Conservation (phyloP, 306 rosid species). For the Cucurbita ficifolia region DNA sequence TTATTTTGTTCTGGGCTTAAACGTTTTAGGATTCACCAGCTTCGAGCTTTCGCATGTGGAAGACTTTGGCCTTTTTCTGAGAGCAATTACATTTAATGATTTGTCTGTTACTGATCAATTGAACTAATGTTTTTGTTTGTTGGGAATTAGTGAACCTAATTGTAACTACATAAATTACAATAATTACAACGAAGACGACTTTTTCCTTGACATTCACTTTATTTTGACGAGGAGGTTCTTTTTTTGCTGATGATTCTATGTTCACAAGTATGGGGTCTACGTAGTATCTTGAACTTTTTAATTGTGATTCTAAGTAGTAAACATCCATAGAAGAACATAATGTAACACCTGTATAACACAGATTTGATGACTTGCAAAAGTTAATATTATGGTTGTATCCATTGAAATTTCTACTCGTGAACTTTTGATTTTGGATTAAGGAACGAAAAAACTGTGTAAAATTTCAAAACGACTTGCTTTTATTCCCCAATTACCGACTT, state of each 20-base stretch:
- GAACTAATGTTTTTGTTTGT: neutral
- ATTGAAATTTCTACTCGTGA: neutral
- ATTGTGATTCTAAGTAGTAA: neutral
- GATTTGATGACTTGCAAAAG: neutral
- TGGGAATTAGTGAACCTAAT: neutral
- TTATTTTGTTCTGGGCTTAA: neutral
- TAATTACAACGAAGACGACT: too few relatives aligned
- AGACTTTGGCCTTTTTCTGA: constrained; percentile 1
- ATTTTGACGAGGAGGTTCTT: too few relatives aligned
- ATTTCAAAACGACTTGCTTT: neutral
- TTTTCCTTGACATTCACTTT: too few relatives aligned
- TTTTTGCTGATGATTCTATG: too few relatives aligned
- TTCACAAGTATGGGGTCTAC: too few relatives aligned
- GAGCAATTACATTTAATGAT: neutral
- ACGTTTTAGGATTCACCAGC: neutral
- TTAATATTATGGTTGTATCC: neutral
- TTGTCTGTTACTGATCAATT: neutral
- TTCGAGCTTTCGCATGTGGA: constrained; percentile 3
- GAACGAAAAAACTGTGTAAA: neutral
- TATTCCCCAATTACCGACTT: too few relatives aligned
- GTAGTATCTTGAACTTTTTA: neutral
- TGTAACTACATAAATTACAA: neutral
- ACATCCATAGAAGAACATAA: neutral
- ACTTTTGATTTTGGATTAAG: neutral
- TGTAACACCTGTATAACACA: neutral